Conservation (phyloP, 768 basidiomycete species). For the Tephrocybe sp. region DNA sequence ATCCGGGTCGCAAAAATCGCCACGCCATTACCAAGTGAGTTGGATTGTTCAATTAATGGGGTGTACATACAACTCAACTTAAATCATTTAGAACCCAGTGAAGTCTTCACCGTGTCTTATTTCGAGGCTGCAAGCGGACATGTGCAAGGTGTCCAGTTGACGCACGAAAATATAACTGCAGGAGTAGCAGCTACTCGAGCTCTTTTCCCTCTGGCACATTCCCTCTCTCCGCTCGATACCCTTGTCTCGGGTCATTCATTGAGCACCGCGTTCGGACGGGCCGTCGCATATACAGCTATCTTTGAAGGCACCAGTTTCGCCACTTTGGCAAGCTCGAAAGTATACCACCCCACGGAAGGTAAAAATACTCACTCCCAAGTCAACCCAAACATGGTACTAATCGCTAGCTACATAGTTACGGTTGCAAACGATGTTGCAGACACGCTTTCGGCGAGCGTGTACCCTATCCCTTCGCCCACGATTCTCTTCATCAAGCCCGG, state of each 20-base stretch:
- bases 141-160: conserved; percentile 62
- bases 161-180: conserved; percentile 84
- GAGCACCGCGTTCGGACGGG: conserved; percentile 75
- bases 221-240: conserved; percentile 70
- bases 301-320: conserved; percentile 74
- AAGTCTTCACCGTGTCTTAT: conserved; percentile 70
- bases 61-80: conserved; percentile 5
- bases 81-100: conserved; percentile 43
- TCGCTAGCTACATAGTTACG: conserved; percentile 11
- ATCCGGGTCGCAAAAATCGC: conserved; percentile 43
- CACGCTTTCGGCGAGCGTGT: conserved; percentile 40
- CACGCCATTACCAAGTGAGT: conserved; percentile 53
- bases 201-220: conserved; percentile 69
- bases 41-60: neutral
- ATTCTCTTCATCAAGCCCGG: conserved; percentile 69
- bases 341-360: conserved; percentile 48
- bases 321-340: conserved; percentile 53
- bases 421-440: conserved; percentile 40
- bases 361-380: conserved; percentile 3
- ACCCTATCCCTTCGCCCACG: conserved; percentile 72
- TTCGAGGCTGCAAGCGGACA: conserved; percentile 50
- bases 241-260: conserved; percentile 74
- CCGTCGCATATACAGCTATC: conserved; percentile 76
- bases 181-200: conserved; percentile 80
- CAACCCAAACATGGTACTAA: neutral